Evolutionary conservation across 1,284 basidiomycete species (phyloP), one percentile per base, ranked within the genome.

Genomic region (Amylostereum areolatum): DNA sequence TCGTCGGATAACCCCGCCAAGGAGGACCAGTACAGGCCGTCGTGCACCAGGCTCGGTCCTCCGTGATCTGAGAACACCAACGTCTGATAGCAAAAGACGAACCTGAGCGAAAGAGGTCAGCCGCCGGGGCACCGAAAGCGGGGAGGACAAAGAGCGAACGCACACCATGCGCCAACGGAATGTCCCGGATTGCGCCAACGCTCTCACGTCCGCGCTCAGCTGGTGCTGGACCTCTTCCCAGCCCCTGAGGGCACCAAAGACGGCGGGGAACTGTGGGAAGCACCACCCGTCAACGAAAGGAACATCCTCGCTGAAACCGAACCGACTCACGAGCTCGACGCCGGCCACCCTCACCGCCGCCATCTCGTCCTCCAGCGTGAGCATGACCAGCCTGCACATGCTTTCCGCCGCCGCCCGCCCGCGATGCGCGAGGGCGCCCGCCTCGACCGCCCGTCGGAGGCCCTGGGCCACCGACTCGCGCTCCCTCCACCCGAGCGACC

Each of bases 291-390:
- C 54, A 40, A 41, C 55, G 25, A 55, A 50, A 49, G 49, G 53
- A 52, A 48, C 28, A 29, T 48, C 27, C 18, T 31, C n/a, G 29
- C 40, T 30, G 29, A 52, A n/a, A 77, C 85, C 66, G 58, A 91
- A 88, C 51, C 73, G 70, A 27, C 65, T 61, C n/a, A n/a, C n/a
- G n/a, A 29, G 4, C 41, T 4, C 41, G 25, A 92, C 78, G 2
- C 86, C 90, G 24, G 83, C 82, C 57, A 92, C 88, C 47, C 95
- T 74, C 5, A 97, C 91, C 29, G 89, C 85, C 32, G 91, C 87
- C 51, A 93, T 89, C 12, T 73, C 70, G 62, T 97, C 95, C 52
- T 83, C 77, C 35, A 97, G 69, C 1, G 85, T 89, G 48, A 73
- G 72, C 54, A 74, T 70, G 58, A 93, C 70, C 50, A 89, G 69